Conservation (phyloP, 192 early-diverging fungal genomes). For the Neocallimastix lanati region DNA sequence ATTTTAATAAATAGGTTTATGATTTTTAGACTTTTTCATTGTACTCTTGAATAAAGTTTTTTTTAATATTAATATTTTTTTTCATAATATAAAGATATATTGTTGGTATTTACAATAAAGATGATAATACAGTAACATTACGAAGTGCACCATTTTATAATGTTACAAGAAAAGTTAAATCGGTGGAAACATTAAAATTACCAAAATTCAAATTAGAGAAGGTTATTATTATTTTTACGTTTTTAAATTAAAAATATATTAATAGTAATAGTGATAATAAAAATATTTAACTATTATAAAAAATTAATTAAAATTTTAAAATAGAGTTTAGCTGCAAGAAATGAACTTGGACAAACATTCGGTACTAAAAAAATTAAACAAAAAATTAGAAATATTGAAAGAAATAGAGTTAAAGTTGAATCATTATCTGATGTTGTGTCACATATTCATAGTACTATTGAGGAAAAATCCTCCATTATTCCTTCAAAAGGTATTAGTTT, state of each 20-base stretch:
- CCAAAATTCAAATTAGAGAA: slow-evolving; percentile 20
- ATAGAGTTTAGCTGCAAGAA: slow-evolving; percentile 45
- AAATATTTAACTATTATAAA: too few species aligned
- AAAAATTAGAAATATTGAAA: slow-evolving; percentile 58
- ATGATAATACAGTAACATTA: slow-evolving; percentile 46
- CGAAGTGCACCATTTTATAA: slow-evolving; percentile 42
- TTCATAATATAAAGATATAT: slow-evolving; percentile 46
- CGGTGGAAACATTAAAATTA: slow-evolving; percentile 20
- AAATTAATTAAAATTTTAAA: too few species aligned
- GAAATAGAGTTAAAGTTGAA: slow-evolving; percentile 67
- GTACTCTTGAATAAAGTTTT: too few species aligned
- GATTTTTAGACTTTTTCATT: too few species aligned
- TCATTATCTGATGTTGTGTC: slow-evolving; percentile 38
- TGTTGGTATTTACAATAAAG: slow-evolving; percentile 60
- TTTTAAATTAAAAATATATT: too few species aligned
- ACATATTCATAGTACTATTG: slow-evolving; percentile 50
- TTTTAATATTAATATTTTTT: too few species aligned
- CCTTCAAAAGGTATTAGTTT: slow-evolving; percentile 25
- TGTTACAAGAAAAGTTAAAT: slow-evolving; percentile 50
- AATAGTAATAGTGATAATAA: too few species aligned
- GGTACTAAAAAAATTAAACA: slow-evolving; percentile 80
- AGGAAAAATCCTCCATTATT: slow-evolving; percentile 35
- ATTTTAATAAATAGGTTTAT: too few species aligned
- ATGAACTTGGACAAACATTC: slow-evolving; percentile 73
- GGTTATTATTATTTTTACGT: slow-evolving; percentile 5